phyloP scores from a whole-genome alignment of 2,329 filamentous ascomycete species.

The Scedosporium boydii region DNA sequence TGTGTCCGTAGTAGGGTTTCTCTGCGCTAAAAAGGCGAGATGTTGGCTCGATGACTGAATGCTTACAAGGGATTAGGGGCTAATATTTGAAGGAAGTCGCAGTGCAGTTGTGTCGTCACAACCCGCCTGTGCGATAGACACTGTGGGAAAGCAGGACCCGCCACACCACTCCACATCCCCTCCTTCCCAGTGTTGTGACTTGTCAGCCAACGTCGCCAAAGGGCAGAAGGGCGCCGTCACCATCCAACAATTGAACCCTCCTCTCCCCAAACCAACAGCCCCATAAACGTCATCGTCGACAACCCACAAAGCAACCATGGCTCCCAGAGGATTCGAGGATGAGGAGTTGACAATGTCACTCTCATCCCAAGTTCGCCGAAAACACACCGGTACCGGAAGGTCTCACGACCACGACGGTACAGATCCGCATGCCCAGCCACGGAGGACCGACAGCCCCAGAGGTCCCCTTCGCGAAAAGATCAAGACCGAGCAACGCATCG shows the following conservation, averaged over 20 bases:
- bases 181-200: background rate
- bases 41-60: too few species aligned
- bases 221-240: background rate
- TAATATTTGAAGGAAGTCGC: too few species aligned
- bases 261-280: constrained; percentile 4
- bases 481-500: constrained; percentile 63
- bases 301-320: constrained; percentile 26
- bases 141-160: background rate
- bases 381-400: constrained; percentile 21
- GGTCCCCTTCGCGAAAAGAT: constrained; percentile 1
- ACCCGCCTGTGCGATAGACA: background rate
- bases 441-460: constrained; percentile 10
- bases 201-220: background rate
- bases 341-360: constrained; percentile 76
- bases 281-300: constrained; percentile 6
- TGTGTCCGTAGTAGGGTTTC: too few species aligned
- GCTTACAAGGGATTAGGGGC: too few species aligned
- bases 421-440: constrained; percentile 22
- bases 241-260: background rate
- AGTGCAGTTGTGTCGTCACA: too few species aligned
- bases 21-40: too few species aligned
- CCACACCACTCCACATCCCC: background rate
- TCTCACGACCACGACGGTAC: constrained; percentile 13
- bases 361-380: constrained; percentile 52
- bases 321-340: constrained; percentile 57